phyloP scores from a whole-genome alignment of 768 basidiomycete genomes.

The Lactarius evosmus region DNA sequence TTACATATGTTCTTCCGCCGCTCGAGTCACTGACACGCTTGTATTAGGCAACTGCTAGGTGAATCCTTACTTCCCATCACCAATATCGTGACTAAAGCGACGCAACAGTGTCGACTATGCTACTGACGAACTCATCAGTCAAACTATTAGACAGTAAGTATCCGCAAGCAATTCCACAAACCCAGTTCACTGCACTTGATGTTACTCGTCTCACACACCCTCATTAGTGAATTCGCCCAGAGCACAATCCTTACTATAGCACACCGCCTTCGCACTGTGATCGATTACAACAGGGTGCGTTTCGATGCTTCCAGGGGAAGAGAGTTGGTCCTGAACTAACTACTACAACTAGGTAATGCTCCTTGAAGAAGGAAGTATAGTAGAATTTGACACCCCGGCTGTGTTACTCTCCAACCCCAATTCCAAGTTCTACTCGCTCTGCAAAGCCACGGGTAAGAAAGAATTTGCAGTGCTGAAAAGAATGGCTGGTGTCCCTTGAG shows the following conservation, averaged over 20 bases:
- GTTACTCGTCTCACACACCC: neutral
- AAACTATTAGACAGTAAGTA: conserved; percentile 74
- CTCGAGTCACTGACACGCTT: conserved; percentile 1
- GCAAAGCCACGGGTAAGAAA: conserved; percentile 68
- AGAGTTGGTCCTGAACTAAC: conserved; percentile 14
- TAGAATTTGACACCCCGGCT: conserved; percentile 69
- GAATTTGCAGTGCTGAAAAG: conserved; percentile 68
- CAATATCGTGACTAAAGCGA: neutral
- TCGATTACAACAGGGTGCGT: conserved; percentile 79
- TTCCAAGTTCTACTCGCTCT: conserved; percentile 64
- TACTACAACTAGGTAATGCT: conserved; percentile 58
- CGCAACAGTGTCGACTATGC: conserved; percentile 68
- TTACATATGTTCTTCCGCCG: neutral
- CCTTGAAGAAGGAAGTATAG: conserved; percentile 73
- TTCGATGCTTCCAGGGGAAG: neutral
- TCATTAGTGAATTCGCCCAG: conserved; percentile 63
- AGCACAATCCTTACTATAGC: conserved; percentile 84
- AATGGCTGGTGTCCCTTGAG: conserved; percentile 47
- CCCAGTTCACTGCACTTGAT: neutral
- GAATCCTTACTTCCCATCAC: neutral
- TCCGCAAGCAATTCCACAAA: neutral
- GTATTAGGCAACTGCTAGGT: conserved; percentile 66
- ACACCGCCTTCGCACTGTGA: conserved; percentile 73
- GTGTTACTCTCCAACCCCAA: conserved; percentile 51
- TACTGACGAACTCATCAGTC: conserved; percentile 82